Base-by-base conservation (phyloP, 225 moss, liverwort and hornwort species). In the Sphagnum contortum region DNA sequence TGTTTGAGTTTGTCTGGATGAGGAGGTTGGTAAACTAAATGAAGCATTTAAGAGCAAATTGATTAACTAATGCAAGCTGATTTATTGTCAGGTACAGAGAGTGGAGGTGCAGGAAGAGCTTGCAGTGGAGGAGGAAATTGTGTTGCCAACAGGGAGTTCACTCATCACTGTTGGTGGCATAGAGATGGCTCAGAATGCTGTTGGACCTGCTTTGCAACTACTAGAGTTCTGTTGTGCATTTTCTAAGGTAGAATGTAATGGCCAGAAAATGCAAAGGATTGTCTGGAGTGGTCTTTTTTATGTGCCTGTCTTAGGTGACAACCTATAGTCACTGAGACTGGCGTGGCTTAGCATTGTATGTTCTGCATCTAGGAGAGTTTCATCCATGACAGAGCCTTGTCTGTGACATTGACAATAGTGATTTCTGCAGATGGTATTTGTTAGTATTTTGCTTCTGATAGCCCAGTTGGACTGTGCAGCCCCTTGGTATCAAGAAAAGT, bases 191-290 rank as follows among this genome's bases (percentile, higher is more conserved):
- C 68, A 77, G 60, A 71, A 71, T 71, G 84, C 84, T 59, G 71
- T 89, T 61, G 89, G 89, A 57, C 77, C 82, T 59, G 89, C 89
- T 4, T 72, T 89, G 77, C 87, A 89, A 67, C 70, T 89, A 72
- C 77, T 87, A 65, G 89, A 89, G 75, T 89, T 89, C 55, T 87
- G 79, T 60, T 66, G 70, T 57, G 87, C 89, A 55, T 89, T 89
- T 63, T 77, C 73, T 49, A 81, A 84, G 80, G 89, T 79, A 62
- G 29, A 29, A 29, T 29, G 29, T 29, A 29, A 29, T 29, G 29
- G 29, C 29, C 29, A 29, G 29, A 29, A 29, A 29, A 29, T 29
- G 29, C 29, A 29, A 29, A 29, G 29, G 29, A 29, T 29, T 29
- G 29, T 29, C 29, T 29, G 29, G 29, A 29, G 29, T 29, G 61